Base-by-base conservation (phyloP, 768 basidiomycete genomes). In the Hygrocybe coccinea region DNA sequence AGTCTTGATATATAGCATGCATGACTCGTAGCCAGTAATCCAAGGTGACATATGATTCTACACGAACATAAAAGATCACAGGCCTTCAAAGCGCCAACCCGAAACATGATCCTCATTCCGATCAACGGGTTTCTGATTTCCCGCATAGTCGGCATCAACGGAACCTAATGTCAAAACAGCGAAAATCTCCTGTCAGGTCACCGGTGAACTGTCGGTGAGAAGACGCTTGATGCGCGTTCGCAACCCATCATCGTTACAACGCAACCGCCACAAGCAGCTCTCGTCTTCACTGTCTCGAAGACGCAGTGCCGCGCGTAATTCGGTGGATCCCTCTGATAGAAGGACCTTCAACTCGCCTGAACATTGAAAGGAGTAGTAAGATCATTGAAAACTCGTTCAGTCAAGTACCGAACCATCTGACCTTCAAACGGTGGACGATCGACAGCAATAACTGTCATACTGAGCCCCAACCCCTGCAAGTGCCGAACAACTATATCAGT, bases 191-290 rank as follows among this genome's bases (percentile, higher is more conserved):
- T 22, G 19, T 15, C 36, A 2, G 19, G 3, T 3, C 29, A 11
- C 14, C 44, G 12, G 3, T 35, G 5, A 35, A 12, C 33, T 14
- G 1, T 50, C 55, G 11, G 49, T 36, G 19, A 56, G 37, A 50
- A 56, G 3, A 25, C 66, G 67, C 68, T 79, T 81, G 52, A 87
- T 73, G 19, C 69, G 60, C 22, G 59, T 69, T 54, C 78, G 67
- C 58, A 86, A 59, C 14, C 61, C 68, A 14, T 60, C 63, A 50
- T 84, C 77, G 10, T 69, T 73, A 62, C 82, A 80, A 25, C 85
- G 82, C 56, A 89, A 52, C 48, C 83, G 79, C 87, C 88, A 90
- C 45, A 90, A 65, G 63, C 86, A 87, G 25, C 85, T 79, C 33
- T 84, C 83, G 38, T 87, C 88, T 4, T 86, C 84, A 17, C 78